Base-by-base conservation (phyloP, 1,284 basidiomycete species). In the Papiliotrema laurentii region DNA sequence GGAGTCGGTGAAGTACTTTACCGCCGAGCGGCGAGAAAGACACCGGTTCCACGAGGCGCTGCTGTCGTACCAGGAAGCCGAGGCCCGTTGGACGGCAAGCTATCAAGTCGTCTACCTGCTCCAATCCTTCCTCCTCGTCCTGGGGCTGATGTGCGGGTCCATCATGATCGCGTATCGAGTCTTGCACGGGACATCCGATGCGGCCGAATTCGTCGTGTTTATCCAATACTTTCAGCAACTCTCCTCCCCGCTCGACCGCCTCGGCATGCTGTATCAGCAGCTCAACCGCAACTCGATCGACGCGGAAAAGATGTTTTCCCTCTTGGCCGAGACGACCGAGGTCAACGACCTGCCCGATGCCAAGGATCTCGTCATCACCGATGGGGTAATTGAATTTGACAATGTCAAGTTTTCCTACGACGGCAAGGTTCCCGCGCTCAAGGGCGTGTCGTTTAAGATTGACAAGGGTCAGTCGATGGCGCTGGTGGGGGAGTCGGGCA, bases 1-100 rank as follows among this genome's bases (percentile, higher is more conserved):
- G 70, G 94, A 99, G 70, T 92, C 92, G 16, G 96, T 99, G 61
- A 99, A 98, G 80, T 91, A 90, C 72, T 98, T 97, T 77, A 97
- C 94, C 75, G 97, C 97, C 62, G 94, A 98, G 73, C 80, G 80
- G 49, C 86, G 86, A 64, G 93, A 98, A 74, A 78, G 92, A 16
- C 77, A 79, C 0, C 87, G 92, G 69, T 98, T 96, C 70, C 87
- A 92, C 70, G 83, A 84, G 48, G 84, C 94, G 47, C 79, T 98
- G 31, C 76, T 80, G 21, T 78, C 83, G n/a, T 97, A 96, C 64
- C 92, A 97, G 70, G 85, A 86, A 56, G 82, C 90, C 2, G 90
- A 88, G 0, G 80, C 93, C 60, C 90, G 91, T 74, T 93, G 97
- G 56, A 85, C 89, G 0, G 94, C 93, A 1, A 91, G 88, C 5